Base-by-base conservation (phyloP, 768 basidiomycete genomes). In the Suillus variegatus region DNA sequence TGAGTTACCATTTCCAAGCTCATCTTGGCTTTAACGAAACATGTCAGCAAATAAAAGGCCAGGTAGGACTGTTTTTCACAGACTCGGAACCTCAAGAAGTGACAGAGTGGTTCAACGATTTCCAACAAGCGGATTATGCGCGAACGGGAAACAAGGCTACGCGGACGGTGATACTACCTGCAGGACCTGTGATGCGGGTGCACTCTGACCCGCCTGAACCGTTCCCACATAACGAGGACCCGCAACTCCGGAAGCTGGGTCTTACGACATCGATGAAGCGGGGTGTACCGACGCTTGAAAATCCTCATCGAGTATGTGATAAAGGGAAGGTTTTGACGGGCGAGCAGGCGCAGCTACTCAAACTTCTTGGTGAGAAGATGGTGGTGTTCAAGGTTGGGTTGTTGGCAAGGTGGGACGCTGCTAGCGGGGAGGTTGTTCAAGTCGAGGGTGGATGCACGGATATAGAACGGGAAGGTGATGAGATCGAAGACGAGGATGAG, bases 191-290 rank as follows among this genome's bases (percentile, higher is more conserved):
- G 63, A 86, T 95, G 89, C 85, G 87, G 67, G 85, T 84, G 51
- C 84, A 91, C 74, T 90, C 91, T 3, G 89, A 92, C 67, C 92
- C 91, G 0, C 86, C 91, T 46, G 90, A 95, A 69, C 91, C 94
- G 3, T 96, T 99, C 77, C 95, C 97, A 44, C 95, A 98, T 77
- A 95, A 95, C 71, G 95, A 99, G 81, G 97, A 99, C 67, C 95
- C 96, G 25, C 97, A 99, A 74, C 83, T 99, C 61, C 88, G 97
- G 63, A 93, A 93, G 76, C 85, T 99, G 43, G 97, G 97, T 9
- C 80, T 99, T 40, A 82, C 87, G 60, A 99, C 96, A 20, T 85
- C 82, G 38, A 85, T 99, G 84, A 86, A 90, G 64, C 87, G 86
- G 71, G 97, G 97, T 63, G 92, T 97, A 0, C 96, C 97, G 5